Evolutionary conservation across 2,329 filamentous ascomycete genomes (phyloP).

Genomic region (Trichoderma breve): DNA sequence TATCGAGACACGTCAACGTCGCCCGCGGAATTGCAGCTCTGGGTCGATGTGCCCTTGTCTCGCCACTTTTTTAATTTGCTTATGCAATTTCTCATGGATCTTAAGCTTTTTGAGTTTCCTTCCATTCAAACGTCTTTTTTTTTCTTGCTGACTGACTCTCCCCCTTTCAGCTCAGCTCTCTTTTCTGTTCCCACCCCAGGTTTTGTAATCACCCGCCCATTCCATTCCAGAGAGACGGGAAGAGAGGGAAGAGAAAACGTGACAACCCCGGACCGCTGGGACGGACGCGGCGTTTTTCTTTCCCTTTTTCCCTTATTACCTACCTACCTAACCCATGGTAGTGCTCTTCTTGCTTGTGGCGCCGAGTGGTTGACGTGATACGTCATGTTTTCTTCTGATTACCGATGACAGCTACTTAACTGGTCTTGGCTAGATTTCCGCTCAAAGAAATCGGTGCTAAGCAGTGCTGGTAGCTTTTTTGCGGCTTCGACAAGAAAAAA

Average conservation of each 20-base stretch:
- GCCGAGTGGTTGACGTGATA: background rate
- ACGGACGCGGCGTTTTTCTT: background rate
- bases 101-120: background rate
- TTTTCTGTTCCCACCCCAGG: background rate
- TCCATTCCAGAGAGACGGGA: background rate
- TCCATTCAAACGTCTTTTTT: background rate
- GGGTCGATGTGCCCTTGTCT: background rate
- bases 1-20: background rate
- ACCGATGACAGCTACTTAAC: background rate
- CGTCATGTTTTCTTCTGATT: background rate
- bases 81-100: background rate
- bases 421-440: constrained; percentile 8
- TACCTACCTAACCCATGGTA: background rate
- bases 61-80: background rate
- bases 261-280: background rate
- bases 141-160: background rate
- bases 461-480: background rate
- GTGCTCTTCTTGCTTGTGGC: background rate
- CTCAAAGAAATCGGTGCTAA: background rate
- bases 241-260: background rate
- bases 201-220: background rate
- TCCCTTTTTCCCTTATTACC: background rate
- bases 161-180: background rate
- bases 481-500: background rate
- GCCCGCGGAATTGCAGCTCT: background rate